Evolutionary conservation across 2,329 filamentous ascomycete genomes (phyloP).

Genomic region (Tolypocladium capitatum): DNA sequence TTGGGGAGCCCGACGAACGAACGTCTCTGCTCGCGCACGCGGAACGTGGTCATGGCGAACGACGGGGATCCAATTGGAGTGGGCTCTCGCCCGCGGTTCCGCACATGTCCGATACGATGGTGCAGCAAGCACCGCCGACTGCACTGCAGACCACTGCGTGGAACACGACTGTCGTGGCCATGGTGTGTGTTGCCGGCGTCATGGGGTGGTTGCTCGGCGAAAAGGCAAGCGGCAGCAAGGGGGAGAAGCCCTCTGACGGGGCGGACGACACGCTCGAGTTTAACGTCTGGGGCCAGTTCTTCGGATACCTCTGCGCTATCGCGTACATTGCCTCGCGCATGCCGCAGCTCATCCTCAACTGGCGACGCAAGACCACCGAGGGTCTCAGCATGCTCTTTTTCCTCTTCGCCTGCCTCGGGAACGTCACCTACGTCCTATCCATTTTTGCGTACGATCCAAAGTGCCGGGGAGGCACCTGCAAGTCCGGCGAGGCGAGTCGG

Average conservation of each 20-base stretch:
- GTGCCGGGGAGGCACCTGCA: slow-evolving; percentile 45
- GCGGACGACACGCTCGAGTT: slow-evolving; percentile 45
- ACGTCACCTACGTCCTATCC: slow-evolving; percentile 81
- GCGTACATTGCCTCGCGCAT: slow-evolving; percentile 83
- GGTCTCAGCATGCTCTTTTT: slow-evolving; percentile 93
- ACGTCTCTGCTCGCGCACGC: slow-evolving; percentile 34
- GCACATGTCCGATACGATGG: slow-evolving; percentile 40
- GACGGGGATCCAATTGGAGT: slow-evolving; percentile 42
- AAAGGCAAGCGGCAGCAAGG: slow-evolving; percentile 22
- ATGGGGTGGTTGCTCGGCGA: slow-evolving; percentile 68
- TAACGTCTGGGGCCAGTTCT: slow-evolving; percentile 71
- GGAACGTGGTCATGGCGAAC: slow-evolving; percentile 29
- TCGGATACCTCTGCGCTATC: slow-evolving; percentile 81
- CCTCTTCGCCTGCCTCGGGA: slow-evolving; percentile 89
- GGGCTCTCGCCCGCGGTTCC: slow-evolving; percentile 73
- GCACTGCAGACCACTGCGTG: slow-evolving; percentile 48
- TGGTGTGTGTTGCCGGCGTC: slow-evolving; percentile 74
- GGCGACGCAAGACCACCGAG: slow-evolving; percentile 81
- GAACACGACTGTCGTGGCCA: slow-evolving; percentile 61
- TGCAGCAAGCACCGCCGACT: slow-evolving; percentile 34
- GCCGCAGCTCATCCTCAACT: slow-evolving; percentile 86
- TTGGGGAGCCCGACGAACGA: slow-evolving; percentile 34
- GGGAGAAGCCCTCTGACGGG: slow-evolving; percentile 24
- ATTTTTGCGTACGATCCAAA: slow-evolving; percentile 81
- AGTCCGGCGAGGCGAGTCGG: slow-evolving; percentile 45